Conservation (phyloP, 2,329 filamentous ascomycete species). For the Xylaria arbuscula region DNA sequence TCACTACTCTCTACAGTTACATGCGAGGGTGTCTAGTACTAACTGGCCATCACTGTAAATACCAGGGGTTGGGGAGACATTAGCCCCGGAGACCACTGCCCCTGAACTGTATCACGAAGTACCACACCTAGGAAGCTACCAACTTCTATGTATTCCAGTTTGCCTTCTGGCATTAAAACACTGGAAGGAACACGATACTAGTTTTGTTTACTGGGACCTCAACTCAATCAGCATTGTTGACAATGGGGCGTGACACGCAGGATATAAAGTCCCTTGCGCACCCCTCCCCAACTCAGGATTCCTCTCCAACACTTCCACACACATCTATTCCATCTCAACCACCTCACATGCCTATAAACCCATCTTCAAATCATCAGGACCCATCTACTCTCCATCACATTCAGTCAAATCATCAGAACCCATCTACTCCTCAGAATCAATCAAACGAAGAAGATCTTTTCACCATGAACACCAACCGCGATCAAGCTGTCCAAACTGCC, state of each 20-base stretch:
- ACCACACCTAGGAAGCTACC: background rate
- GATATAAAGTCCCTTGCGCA: background rate
- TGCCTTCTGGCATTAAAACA: background rate
- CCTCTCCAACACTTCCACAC: constrained; percentile 7
- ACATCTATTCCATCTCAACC: constrained; percentile 7
- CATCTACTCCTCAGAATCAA: constrained; percentile 22
- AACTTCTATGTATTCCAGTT: background rate
- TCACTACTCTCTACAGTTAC: background rate
- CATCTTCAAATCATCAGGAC: background rate
- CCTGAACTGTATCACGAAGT: background rate
- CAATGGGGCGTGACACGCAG: constrained; percentile 24
- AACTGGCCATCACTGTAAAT: background rate
- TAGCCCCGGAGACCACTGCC: background rate
- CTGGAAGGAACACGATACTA: background rate
- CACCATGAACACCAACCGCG: constrained; percentile 39
- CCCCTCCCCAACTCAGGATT: background rate
- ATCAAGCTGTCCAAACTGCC: constrained; percentile 19
- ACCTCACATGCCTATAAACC: constrained; percentile 1
- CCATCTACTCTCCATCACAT: background rate
- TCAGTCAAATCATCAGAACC: background rate
- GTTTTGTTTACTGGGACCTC: constrained; percentile 3
- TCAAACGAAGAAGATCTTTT: constrained; percentile 35
- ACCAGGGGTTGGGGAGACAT: background rate
- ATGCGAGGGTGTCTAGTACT: background rate
- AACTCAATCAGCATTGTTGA: background rate